phyloP scores from a whole-genome alignment of 225 moss, liverwort and hornwort genomes.

The Polytrichum formosum region DNA sequence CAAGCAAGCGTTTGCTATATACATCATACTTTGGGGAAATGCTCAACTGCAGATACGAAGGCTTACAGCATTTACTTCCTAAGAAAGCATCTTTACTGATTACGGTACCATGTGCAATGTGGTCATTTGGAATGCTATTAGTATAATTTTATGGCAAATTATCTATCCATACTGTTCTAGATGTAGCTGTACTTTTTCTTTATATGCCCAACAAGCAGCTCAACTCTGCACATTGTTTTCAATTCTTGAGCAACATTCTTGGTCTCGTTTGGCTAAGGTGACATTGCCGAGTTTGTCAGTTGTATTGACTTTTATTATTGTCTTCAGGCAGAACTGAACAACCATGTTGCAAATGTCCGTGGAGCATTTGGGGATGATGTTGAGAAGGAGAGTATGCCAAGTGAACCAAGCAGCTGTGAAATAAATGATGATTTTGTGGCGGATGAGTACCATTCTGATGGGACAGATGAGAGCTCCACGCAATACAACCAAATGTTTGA shows the following conservation, averaged over 20 bases:
- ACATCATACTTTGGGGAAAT: no score
- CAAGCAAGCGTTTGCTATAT: conserved; percentile 6
- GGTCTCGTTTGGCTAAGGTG: not conserved
- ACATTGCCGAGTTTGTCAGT: no score
- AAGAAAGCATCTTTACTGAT: not conserved
- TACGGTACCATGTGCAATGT: not conserved
- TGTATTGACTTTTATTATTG: not conserved
- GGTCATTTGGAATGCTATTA: no score
- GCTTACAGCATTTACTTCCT: not conserved
- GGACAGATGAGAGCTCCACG: conserved; percentile 15
- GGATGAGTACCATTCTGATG: conserved; percentile 27
- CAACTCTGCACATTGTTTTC: not conserved
- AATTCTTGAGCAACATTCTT: not conserved
- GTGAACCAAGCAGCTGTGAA: conserved; percentile 8
- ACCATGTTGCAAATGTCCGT: conserved; percentile 22
- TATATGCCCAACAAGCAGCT: not conserved
- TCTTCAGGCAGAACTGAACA: conserved; percentile 25
- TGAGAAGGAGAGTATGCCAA: conserved; percentile 2
- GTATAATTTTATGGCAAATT: no score
- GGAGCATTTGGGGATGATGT: conserved; percentile 29
- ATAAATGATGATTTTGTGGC: conserved; percentile 20
- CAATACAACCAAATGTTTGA: conserved; percentile 14
- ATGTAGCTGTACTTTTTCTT: no score
- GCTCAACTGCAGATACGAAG: no score
- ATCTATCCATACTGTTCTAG: no score